These are phyloP conservation scores for Aspergillus clavatus DNA, from an alignment of 2,329 filamentous ascomycete genomes.

Conservation along the genomic window DNA sequence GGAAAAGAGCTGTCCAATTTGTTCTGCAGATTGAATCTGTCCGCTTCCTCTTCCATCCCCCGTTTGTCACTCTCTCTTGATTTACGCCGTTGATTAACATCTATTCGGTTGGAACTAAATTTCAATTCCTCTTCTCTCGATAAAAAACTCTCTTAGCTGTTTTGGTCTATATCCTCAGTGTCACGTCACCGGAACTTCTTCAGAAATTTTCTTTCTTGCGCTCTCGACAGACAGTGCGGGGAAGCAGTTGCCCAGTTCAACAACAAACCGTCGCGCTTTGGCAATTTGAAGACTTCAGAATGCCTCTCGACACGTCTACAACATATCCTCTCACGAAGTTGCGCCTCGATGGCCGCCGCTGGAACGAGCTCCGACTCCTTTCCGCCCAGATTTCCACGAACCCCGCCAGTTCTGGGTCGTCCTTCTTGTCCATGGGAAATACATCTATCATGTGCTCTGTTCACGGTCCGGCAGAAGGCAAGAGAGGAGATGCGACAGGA, in stretches of 20 bases:
- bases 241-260: neutral
- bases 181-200: neutral
- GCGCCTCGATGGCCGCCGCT: constrained; percentile 78
- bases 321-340: constrained; percentile 83
- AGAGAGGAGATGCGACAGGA: constrained; percentile 45
- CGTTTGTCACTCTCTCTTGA: neutral
- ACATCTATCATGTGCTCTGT: constrained; percentile 95
- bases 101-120: too few species aligned
- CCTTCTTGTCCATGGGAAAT: constrained; percentile 94
- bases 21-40: constrained; percentile 9
- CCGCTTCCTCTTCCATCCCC: constrained; percentile 1
- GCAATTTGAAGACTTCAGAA: constrained; percentile 36
- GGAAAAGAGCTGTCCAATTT: constrained; percentile 24
- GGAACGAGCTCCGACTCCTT: constrained; percentile 92
- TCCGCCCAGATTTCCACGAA: constrained; percentile 89
- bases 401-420: constrained; percentile 84
- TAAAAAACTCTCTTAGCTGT: too few species aligned
- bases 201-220: neutral
- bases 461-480: constrained; percentile 72
- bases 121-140: too few species aligned
- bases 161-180: too few species aligned
- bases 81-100: too few species aligned
- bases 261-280: neutral
- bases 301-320: constrained; percentile 92
- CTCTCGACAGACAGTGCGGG: neutral